A percentile compares a stretch with the other conserved stretches of the same genome.
These are phyloP conservation scores for Xylariaceae sp. DNA, from an alignment of 2,329 filamentous ascomycete species.

Conservation along the genomic window DNA sequence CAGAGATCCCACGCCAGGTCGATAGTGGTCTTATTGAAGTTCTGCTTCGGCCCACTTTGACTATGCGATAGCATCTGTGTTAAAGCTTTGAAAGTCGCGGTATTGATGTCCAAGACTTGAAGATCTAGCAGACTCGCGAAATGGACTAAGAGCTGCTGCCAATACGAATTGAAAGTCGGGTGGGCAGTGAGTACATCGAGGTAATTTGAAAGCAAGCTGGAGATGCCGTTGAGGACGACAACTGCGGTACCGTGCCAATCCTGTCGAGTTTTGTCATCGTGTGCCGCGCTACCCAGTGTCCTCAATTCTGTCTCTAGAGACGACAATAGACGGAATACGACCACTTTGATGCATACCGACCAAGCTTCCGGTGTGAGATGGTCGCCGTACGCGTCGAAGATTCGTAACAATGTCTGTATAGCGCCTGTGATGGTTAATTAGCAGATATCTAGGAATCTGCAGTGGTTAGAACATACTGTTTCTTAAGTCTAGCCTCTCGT, in stretches of 20 bases:
- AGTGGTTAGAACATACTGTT: slow-evolving; percentile 51
- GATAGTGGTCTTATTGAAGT: slow-evolving; percentile 48
- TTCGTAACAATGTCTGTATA: slow-evolving; percentile 83
- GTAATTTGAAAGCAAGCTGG: slow-evolving; percentile 68
- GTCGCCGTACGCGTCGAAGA: slow-evolving; percentile 87
- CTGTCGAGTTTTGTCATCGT: slow-evolving; percentile 39
- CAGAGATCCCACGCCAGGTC: slow-evolving; percentile 64
- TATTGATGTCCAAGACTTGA: slow-evolving; percentile 62
- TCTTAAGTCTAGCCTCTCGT: slow-evolving; percentile 67
- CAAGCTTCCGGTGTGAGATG: slow-evolving; percentile 72
- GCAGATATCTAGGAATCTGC: slow-evolving; percentile 22
- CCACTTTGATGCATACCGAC: slow-evolving; percentile 73
- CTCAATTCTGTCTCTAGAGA: slow-evolving; percentile 58
- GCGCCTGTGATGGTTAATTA: slow-evolving; percentile 49
- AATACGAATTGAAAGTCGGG: slow-evolving; percentile 63
- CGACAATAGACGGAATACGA: slow-evolving; percentile 72
- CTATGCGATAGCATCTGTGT: slow-evolving; percentile 55
- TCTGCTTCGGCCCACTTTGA: slow-evolving; percentile 37
- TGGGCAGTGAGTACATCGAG: slow-evolving; percentile 65
- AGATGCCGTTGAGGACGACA: slow-evolving; percentile 66
- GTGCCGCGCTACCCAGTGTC: slow-evolving; percentile 32
- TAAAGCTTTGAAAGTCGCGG: slow-evolving; percentile 63
- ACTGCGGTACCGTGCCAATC: slow-evolving; percentile 73
- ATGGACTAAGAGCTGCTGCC: slow-evolving; percentile 66
- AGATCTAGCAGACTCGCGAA: slow-evolving; percentile 61